Base-by-base conservation (phyloP, 805 yeast genomes). In the Tetrapisispora phaffii region DNA sequence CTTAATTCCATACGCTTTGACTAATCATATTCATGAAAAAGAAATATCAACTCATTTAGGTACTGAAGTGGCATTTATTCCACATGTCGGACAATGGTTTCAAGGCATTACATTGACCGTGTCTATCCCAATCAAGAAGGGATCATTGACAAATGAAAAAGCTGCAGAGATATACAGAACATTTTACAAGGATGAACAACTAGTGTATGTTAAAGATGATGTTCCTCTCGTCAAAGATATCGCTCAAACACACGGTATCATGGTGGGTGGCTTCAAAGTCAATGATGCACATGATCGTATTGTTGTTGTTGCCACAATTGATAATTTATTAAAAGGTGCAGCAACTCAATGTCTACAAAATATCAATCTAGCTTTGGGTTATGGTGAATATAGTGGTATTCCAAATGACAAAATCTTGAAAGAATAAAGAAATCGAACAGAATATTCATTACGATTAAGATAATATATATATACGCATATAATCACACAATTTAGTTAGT, bases 81-180 rank as follows among this genome's bases (percentile, higher is more conserved):
- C 99, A 19, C 99, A 93, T 60, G 99, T 93, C 48, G 98, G 97
- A 2, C 94, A 84, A 64, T 93, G 98, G 98, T 93, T 93, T 79
- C 97, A 94, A 69, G 99, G 99, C 56, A 93, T 93, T 54, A 75
- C 96, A 1, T 85, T 85, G 58, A 90, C 99, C 19, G 82, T 93
- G 45, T 80, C 87, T 35, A 84, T 93, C 48, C 98, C 98, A 43
- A 76, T 93, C 59, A 81, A 77, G 56, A 71, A 75, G 50, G 72
- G 77, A 44, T 70, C 73, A 34, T 68, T 89, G 52, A 77, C 90
- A 8, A 74, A 93, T 10, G 79, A 95, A 62, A 95, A 87, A 47
- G 75, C 88, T 52, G 44, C 44, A 19, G 77, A 82, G 62, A 67
- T 90, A 49, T 93, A 84, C 71, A 90, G 85, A 67, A 94, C 88